These are phyloP conservation scores for Clitopilus passeckerianus DNA, from an alignment of 768 basidiomycete species.

Conservation along the genomic window DNA sequence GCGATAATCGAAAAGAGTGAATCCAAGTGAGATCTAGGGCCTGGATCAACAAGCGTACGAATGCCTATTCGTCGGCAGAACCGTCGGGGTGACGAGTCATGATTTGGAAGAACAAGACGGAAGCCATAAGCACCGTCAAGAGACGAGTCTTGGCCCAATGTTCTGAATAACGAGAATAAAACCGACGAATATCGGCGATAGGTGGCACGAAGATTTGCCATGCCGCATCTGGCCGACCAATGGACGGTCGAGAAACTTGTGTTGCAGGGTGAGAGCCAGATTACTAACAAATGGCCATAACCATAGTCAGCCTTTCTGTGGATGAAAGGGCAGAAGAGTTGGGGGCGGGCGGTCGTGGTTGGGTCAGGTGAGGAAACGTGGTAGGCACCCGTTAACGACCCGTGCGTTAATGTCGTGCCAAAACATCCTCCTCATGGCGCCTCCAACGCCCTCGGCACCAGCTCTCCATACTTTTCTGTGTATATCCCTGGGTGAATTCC, in stretches of 20 bases:
- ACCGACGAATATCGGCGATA: conserved; percentile 11
- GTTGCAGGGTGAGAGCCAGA: conserved; percentile 25
- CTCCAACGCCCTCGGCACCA: conserved; percentile 2
- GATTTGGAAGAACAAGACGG: conserved; percentile 7
- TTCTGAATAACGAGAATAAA: conserved; percentile 16
- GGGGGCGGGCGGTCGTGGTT: conserved; percentile 26
- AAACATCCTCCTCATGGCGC: conserved; percentile 11
- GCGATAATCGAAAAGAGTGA: conserved; percentile 3
- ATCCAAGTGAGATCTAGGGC: background rate
- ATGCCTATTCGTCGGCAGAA: background rate
- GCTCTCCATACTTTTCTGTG: conserved; percentile 24
- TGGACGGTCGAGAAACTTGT: conserved; percentile 19
- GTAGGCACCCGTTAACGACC: conserved; percentile 2
- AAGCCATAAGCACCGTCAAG: conserved; percentile 7
- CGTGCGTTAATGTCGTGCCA: conserved; percentile 19
- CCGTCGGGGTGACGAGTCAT: conserved; percentile 9
- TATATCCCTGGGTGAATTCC: conserved; percentile 17
- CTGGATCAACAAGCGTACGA: conserved; percentile 8
- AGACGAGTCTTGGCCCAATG: conserved; percentile 13
- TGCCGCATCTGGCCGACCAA: conserved; percentile 12
- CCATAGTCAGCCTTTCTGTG: conserved; percentile 35
- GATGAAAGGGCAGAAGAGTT: conserved; percentile 29
- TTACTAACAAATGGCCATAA: conserved; percentile 30
- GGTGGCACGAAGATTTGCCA: conserved; percentile 20
- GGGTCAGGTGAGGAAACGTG: conserved; percentile 6